Base-by-base conservation (phyloP, 1,284 basidiomycete species). In the Puccinia polysora region DNA sequence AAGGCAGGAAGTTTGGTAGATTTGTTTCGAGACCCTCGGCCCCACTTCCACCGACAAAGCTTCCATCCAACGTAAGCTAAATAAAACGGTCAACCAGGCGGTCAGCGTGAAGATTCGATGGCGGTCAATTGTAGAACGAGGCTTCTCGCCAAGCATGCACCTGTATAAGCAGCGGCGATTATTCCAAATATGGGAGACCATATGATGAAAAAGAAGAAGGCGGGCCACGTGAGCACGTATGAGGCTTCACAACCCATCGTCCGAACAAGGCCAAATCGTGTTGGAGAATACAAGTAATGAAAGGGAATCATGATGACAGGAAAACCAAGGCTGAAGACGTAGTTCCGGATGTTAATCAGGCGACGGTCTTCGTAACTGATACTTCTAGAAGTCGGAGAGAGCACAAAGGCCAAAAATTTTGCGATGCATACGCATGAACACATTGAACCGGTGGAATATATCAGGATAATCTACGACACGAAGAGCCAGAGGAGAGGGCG, bases 381-480 rank as follows among this genome's bases (percentile, higher is more conserved):
- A 43, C 53, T 70, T 30, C 30, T 62, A 4, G 67, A 18, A 8
- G 47, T 36, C 30, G 67, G 67, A 25, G 56, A 60, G 43, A 70
- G 43, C 15, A 32, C 67, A 36, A 59, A 70, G 1, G 67, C 67
- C 56, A 70, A 49, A 34, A 60, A 70, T 53, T 52, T 70, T 14
- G 67, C 67, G 15, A 70, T 70, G 34, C 67, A 70, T 34, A 70
- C n/a, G 43, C 67, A 70, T 2, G 67, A 70, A 30, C 56, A 70
- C 14, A 70, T 70, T 12, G 67, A 23, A 36, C 67, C 67, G 18
- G 67, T 70, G 14, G 67, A 70, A 38, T 70, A 70, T n/a, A 70
- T 70, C 4, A 70, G 56, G 58, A 59, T 70, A 30, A 70, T 50
- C 67, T 70, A 10, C 32, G 18, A 5, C 15, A 50, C 20, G 25